Base-by-base conservation (phyloP, 1,284 basidiomycete genomes). In the Kalmanozyma brasiliensis region DNA sequence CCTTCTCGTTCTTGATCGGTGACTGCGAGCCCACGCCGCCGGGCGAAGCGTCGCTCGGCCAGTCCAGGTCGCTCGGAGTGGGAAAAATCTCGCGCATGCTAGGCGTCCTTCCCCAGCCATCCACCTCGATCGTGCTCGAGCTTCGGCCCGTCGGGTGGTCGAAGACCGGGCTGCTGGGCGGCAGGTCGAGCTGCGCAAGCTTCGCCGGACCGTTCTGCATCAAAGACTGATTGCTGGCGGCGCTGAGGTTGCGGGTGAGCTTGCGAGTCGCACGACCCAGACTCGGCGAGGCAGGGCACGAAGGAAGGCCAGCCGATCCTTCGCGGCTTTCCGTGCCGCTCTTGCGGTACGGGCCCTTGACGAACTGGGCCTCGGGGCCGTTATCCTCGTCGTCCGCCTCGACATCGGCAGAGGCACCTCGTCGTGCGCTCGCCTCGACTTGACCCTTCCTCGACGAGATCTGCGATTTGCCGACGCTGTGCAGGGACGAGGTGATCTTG, bases 81-180 rank as follows among this genome's bases (percentile, higher is more conserved):
- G 72, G 72, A 40, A 74, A 74, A 20, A 74, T 59, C 38, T 72
- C 72, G n/a, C 60, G 40, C 67, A 74, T 72, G 29, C 58, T 67
- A 5, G 66, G 56, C 13, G 72, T 60, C 19, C 64, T 23, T 5
- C 62, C 59, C 72, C 72, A 74, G 8, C 62, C 71, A 52, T 74
- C 72, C 20, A 70, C 56, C 37, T 67, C 49, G 34, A 60, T 42
- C 9, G 45, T 51, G 16, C 51, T 42, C 23, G 52, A 52, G 8
- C 46, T 52, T 17, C 51, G 45, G n/a, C 49, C 46, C 0, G 66
- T 63, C 11, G 67, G 67, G 30, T 71, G 68, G 36, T 72, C 63
- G 32, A 72, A 67, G 8, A 47, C 34, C 2, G 63, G 68, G 23
- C 63, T 62, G 45, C 59, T 62, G 2, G 63, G 68, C 2, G 68